Evolutionary conservation across 208 protist species (phyloP).

Genomic region (Eutreptiella sp.): DNA sequence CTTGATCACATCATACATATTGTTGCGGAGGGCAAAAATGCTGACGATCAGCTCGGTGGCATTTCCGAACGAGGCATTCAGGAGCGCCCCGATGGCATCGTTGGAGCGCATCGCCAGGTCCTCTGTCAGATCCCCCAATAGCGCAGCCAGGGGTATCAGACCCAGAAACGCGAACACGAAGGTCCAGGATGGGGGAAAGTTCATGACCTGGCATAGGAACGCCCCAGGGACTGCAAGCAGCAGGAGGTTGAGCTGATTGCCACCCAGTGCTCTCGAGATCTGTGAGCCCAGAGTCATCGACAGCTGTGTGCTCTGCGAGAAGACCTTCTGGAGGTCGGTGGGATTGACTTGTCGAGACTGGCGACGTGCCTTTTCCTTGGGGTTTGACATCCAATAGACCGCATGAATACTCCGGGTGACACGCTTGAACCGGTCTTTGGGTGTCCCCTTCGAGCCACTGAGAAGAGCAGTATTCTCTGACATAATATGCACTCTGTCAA

Average conservation of each 20-base stretch:
- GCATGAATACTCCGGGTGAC: no score
- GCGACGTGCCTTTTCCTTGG: no score
- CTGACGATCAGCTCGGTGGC: conserved; percentile 47
- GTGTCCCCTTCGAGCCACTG: no score
- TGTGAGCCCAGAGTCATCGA: no score
- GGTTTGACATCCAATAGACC: no score
- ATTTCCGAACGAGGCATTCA: conserved; percentile 54
- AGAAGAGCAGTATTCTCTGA: no score
- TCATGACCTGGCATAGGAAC: neutral
- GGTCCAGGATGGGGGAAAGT: neutral
- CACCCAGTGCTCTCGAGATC: no score
- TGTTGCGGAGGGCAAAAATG: conserved; percentile 38
- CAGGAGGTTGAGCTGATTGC: conserved; percentile 4
- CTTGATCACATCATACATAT: conserved; percentile 51
- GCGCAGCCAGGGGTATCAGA: conserved; percentile 34
- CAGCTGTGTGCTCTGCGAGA: no score
- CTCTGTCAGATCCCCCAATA: conserved; percentile 48
- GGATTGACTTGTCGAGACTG: no score
- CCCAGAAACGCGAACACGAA: conserved; percentile 38
- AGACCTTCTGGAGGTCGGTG: no score
- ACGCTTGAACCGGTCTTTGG: no score
- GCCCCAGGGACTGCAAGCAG: conserved; percentile 1
- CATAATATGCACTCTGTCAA: no score
- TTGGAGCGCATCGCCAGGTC: conserved; percentile 42
- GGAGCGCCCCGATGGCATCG: conserved; percentile 36